A percentile compares a stretch with the other conserved stretches of the same genome.
Evolutionary conservation across 2,329 filamentous ascomycete species (phyloP).

Genomic region (Colletotrichum sp.): DNA sequence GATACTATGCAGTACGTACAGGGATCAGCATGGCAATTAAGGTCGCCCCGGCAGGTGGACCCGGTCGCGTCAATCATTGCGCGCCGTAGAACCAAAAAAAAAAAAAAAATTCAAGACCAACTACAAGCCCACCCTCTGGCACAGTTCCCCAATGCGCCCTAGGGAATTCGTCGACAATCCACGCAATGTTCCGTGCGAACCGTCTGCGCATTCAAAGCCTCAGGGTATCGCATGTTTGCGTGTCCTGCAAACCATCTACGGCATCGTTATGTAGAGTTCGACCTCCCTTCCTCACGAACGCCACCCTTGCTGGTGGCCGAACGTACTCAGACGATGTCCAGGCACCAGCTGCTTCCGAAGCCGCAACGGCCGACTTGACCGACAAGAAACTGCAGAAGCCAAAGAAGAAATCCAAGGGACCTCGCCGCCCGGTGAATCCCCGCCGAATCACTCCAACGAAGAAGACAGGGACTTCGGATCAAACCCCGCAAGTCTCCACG

Average conservation of each 20-base stretch:
- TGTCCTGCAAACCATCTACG: slow-evolving; percentile 24
- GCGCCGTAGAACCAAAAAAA: not conserved
- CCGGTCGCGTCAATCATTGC: slow-evolving; percentile 3
- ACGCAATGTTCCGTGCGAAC: slow-evolving; percentile 38
- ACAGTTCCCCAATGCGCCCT: not conserved
- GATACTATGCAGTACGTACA: not conserved
- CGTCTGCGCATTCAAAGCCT: slow-evolving; percentile 29
- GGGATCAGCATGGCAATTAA: not conserved
- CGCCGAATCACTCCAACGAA: not conserved
- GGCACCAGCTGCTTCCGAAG: not conserved
- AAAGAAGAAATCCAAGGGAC: not conserved
- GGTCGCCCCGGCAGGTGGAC: not conserved
- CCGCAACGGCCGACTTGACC: not conserved
- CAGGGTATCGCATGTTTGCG: slow-evolving; percentile 30
- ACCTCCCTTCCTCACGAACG: not conserved
- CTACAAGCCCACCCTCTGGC: not conserved
- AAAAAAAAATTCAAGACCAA: not conserved
- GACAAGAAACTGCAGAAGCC: slow-evolving; percentile 4
- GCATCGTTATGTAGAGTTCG: not conserved
- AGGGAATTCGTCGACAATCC: not conserved
- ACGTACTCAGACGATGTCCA: not conserved
- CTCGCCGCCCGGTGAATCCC: not conserved
- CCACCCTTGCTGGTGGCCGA: not conserved
- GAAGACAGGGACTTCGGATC: not conserved
- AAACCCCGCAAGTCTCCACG: not conserved